phyloP scores from a whole-genome alignment of 2,329 filamentous ascomycete species.

The Colletotrichum paranaense region DNA sequence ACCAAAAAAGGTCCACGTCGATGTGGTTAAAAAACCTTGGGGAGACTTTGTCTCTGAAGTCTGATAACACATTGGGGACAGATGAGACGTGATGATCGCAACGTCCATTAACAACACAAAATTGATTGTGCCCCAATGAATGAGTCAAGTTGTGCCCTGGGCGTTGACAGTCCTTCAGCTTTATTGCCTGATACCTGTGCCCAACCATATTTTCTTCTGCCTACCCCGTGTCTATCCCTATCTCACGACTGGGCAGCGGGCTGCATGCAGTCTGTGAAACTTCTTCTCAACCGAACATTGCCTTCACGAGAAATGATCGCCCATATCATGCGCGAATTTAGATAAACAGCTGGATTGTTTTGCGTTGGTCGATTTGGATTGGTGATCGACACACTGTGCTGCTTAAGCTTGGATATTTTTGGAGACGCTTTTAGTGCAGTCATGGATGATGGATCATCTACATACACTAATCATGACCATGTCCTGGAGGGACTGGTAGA shows the following conservation, averaged over 20 bases:
- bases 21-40: neutral
- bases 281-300: neutral
- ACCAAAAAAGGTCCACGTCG: neutral
- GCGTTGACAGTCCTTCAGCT: neutral
- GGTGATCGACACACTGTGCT: neutral
- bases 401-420: neutral
- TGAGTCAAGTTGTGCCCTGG: neutral
- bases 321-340: neutral
- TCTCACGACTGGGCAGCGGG: neutral
- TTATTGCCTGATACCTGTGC: neutral
- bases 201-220: neutral
- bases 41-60: too few species aligned
- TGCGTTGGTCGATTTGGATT: neutral
- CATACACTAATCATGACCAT: too few species aligned
- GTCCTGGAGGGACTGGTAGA: neutral
- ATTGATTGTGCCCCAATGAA: neutral
- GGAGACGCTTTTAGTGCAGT: neutral
- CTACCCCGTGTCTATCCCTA: neutral
- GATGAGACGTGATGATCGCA: neutral
- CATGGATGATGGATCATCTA: too few species aligned
- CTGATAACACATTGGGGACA: neutral
- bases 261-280: neutral
- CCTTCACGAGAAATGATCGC: neutral
- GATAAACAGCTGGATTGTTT: neutral
- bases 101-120: neutral